A percentile compares a stretch with the other conserved stretches of the same genome.
Evolutionary conservation across 345 rosid species (phyloP).

Genomic region (Raphanus sativus): DNA sequence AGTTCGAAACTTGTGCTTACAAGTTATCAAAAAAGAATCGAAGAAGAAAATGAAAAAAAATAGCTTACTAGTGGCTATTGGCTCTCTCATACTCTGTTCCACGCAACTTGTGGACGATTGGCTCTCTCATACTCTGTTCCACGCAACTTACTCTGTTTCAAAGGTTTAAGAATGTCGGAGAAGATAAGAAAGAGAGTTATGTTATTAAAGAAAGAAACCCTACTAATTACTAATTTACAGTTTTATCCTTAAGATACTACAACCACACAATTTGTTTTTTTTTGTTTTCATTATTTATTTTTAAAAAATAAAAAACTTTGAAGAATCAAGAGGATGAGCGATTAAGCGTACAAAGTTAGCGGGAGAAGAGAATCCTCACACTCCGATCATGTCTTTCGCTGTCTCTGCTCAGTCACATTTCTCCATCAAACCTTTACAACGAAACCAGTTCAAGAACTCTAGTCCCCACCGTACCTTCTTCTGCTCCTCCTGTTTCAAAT

Average conservation of each 20-base stretch:
- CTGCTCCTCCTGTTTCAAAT: slow-evolving; percentile 30
- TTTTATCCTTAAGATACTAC: slow-evolving; percentile 13
- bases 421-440: not conserved
- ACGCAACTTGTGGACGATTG: not conserved
- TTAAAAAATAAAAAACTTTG: not conserved
- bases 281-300: not conserved
- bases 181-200: not conserved
- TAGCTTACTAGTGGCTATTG: too few relatives aligned
- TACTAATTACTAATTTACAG: not conserved
- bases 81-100: too few relatives aligned
- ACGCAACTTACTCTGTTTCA: slow-evolving; percentile 2
- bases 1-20: too few relatives aligned
- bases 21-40: too few relatives aligned
- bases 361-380: slow-evolving; percentile 24
- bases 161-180: slow-evolving; percentile 21
- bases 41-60: too few relatives aligned
- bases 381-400: slow-evolving; percentile 38
- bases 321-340: slow-evolving; percentile 13
- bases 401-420: slow-evolving; percentile 38
- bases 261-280: slow-evolving; percentile 20
- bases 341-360: slow-evolving; percentile 18
- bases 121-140: not conserved
- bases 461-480: slow-evolving; percentile 8
- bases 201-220: not conserved
- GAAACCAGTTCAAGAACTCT: slow-evolving; percentile 17